phyloP scores from a whole-genome alignment of 2,329 filamentous ascomycete species.

The Trichophaea hybrida region DNA sequence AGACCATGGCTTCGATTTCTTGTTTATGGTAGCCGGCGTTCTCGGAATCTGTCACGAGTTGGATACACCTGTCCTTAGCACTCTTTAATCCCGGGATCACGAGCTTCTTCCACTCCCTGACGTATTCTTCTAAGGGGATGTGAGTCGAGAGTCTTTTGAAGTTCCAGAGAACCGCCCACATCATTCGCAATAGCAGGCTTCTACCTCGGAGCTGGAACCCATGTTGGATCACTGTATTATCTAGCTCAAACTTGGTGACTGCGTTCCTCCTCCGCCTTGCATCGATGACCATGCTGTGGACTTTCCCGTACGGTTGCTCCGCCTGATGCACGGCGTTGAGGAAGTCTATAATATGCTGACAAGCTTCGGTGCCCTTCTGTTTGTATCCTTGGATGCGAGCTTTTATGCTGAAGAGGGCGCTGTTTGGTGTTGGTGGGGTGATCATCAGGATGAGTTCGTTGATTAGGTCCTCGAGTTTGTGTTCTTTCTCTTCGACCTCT shows the following conservation, averaged over 20 bases:
- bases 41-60: not conserved
- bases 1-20: constrained; percentile 12
- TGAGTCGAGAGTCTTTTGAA: not conserved
- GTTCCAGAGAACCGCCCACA: constrained; percentile 2
- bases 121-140: not conserved
- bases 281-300: not conserved
- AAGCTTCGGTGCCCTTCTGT: not conserved
- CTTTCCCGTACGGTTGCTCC: constrained; percentile 4
- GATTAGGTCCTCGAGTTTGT: constrained; percentile 25
- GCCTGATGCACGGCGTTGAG: not conserved
- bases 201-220: not conserved
- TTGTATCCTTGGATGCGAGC: not conserved
- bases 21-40: constrained; percentile 3
- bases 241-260: not conserved
- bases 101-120: not conserved
- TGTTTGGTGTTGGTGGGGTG: not conserved
- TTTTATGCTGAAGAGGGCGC: not conserved
- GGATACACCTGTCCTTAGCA: not conserved
- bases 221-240: constrained; percentile 1
- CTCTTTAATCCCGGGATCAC: not conserved
- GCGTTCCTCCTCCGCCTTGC: not conserved
- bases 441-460: not conserved
- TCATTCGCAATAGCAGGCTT: not conserved
- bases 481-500: constrained; percentile 26
- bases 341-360: not conserved